Evolutionary conservation across 2,329 filamentous ascomycete genomes (phyloP).

Genomic region (Aspergillus proliferans): DNA sequence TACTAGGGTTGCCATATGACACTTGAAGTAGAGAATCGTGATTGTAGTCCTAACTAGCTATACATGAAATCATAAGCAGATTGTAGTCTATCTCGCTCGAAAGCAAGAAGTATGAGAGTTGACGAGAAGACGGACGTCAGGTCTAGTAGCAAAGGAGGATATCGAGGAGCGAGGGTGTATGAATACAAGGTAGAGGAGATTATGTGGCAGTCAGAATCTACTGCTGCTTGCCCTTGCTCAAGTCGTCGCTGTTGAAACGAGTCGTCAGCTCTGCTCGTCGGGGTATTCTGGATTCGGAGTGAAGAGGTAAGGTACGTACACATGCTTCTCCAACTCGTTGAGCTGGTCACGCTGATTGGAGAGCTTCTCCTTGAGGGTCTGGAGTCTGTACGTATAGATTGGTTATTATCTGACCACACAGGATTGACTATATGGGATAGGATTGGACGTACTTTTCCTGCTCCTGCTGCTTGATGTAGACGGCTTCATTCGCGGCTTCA

Average conservation of each 20-base stretch:
- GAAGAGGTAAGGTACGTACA: slow-evolving; percentile 58
- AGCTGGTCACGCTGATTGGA: slow-evolving; percentile 74
- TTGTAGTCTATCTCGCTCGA: too few species aligned
- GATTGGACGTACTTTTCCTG: slow-evolving; percentile 64
- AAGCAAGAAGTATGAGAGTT: too few species aligned
- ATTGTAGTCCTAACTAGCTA: background rate
- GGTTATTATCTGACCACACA: background rate
- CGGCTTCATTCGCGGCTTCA: slow-evolving; percentile 79
- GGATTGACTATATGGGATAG: background rate
- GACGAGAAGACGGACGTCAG: too few species aligned
- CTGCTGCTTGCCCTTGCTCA: slow-evolving; percentile 67
- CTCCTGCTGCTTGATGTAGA: slow-evolving; percentile 80
- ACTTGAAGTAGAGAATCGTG: too few species aligned
- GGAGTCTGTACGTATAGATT: slow-evolving; percentile 45
- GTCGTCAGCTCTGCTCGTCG: background rate
- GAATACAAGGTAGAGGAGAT: background rate
- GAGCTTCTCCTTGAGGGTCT: slow-evolving; percentile 63
- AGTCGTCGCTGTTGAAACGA: slow-evolving; percentile 56
- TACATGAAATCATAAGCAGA: background rate
- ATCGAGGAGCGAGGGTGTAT: background rate
- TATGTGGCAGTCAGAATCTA: slow-evolving; percentile 15
- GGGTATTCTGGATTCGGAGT: background rate
- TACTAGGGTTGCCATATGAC: too few species aligned
- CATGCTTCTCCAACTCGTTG: slow-evolving; percentile 76
- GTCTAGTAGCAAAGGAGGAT: background rate